Percentiles rank a stretch among this genome's conserved stretches.
Conservation (phyloP, 768 basidiomycete genomes). For the Gloeostereum incarnatum region DNA sequence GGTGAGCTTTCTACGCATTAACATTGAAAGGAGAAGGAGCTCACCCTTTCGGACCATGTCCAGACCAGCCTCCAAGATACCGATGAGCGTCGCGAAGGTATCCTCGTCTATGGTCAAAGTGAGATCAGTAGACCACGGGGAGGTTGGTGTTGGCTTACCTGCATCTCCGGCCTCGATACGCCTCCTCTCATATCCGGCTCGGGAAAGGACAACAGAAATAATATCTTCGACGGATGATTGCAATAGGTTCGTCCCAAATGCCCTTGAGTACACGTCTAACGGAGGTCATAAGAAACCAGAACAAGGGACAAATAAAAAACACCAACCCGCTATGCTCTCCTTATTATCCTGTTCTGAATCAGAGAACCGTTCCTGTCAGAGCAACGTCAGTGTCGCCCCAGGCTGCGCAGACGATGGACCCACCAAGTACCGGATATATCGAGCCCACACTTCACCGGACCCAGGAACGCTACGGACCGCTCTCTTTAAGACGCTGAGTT, state of each 20-base stretch:
- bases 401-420: conserved; percentile 10
- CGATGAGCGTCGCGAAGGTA: conserved; percentile 41
- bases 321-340: conserved; percentile 13
- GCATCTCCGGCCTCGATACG: conserved; percentile 34
- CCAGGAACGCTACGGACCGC: conserved; percentile 67
- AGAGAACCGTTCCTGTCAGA: conserved; percentile 32
- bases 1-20: conserved; percentile 1
- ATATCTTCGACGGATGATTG: conserved; percentile 56
- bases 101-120: conserved; percentile 28
- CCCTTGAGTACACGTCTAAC: conserved; percentile 49
- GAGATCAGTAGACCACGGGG: conserved; percentile 1
- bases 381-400: conserved; percentile 2
- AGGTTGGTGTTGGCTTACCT: conserved; percentile 18
- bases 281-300: conserved; percentile 1
- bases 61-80: conserved; percentile 55
- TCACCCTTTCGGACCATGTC: conserved; percentile 50
- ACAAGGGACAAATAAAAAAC: not conserved
- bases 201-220: conserved; percentile 52
- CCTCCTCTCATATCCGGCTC: conserved; percentile 56
- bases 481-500: conserved; percentile 36
- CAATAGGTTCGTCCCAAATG: conserved; percentile 45
- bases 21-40: conserved; percentile 5
- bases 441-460: conserved; percentile 72
- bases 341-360: conserved; percentile 19
- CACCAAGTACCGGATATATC: conserved; percentile 67